Evolutionary conservation across 2,329 filamentous ascomycete genomes (phyloP).

Genomic region (Orbilia oligospora): DNA sequence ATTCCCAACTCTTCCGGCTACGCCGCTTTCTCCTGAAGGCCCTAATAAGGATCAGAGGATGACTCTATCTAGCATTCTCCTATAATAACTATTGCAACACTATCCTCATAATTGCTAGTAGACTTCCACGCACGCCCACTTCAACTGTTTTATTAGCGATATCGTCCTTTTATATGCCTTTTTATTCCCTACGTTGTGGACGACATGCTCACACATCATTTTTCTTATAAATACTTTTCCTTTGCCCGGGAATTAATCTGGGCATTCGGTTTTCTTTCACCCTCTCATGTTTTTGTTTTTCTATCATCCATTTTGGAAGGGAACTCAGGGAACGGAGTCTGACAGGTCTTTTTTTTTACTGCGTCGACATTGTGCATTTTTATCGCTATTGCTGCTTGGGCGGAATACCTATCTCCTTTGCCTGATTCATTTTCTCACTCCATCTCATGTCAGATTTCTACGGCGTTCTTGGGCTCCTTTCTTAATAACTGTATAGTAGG

Average conservation of each 20-base stretch:
- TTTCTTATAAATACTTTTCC: constrained; percentile 56
- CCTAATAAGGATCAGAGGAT: constrained; percentile 56
- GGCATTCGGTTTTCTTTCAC: background rate
- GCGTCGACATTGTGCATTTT: constrained; percentile 21
- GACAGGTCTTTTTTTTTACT: constrained; percentile 33
- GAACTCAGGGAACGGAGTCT: constrained; percentile 53
- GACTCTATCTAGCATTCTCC: constrained; percentile 57
- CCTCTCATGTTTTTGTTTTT: background rate
- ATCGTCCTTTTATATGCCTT: constrained; percentile 52
- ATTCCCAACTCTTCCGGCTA: constrained; percentile 50
- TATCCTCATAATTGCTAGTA: constrained; percentile 61
- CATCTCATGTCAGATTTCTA: constrained; percentile 17
- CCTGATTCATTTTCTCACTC: constrained; percentile 32
- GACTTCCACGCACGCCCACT: constrained; percentile 59
- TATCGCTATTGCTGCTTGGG: constrained; percentile 4
- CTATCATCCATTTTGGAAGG: constrained; percentile 35
- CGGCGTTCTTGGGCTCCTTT: constrained; percentile 38
- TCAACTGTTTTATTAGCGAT: constrained; percentile 62
- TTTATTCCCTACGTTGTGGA: constrained; percentile 6
- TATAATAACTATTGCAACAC: constrained; percentile 26
- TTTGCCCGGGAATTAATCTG: constrained; percentile 9
- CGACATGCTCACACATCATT: constrained; percentile 10
- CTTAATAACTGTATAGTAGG: constrained; percentile 49
- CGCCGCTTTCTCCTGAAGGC: constrained; percentile 46
- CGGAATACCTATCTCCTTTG: constrained; percentile 41